Evolutionary conservation across 257 asterid genomes (phyloP), one percentile per base, ranked within the genome.

Genomic region (Scutellaria galericulata): DNA sequence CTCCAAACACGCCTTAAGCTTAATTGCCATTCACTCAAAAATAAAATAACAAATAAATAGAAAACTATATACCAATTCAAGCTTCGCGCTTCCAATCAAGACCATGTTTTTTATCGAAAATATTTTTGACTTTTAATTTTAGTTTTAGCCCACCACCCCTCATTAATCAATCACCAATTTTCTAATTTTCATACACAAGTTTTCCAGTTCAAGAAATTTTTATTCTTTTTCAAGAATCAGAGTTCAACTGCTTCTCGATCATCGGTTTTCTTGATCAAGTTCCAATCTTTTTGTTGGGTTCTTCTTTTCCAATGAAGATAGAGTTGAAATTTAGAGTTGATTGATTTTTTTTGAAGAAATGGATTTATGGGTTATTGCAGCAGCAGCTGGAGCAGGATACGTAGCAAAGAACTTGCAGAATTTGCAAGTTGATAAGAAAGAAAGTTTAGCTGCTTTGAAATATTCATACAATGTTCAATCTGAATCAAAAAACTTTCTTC

Each of bases 281-380:
- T n/a, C 18, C 65, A 47, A 15, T 31, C 44, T 61, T 66, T 73
- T 41, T 15, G 40, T 40, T 66, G 72, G 65, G 75, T 14, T 48
- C 46, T 64, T 18, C 53, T 54, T 48, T 15, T 76, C 67, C 27
- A 64, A 47, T 72, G 58, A 52, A 53, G 68, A 22, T 52, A 71
- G 62, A 35, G 54, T 68, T 50, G 22, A 41, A 6, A 37, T 5
- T 15, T 39, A 3, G 70, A 41, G 37, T 12, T 53, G 39, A 50
- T 24, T 63, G 64, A 50, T 58, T 27, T 54, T 24, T 8, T 45
- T 54, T n/a, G 47, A 53, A 75, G 61, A 35, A 75, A 86, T 87
- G 97, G 96, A 91, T 81, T 84, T 91, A 54, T 87, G 97, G 92
- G 86, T 84, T 64, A 83, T 90, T 57, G 96, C 95, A 73, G 96